Evolutionary conservation across 2,329 filamentous ascomycete genomes (phyloP), one percentile per base, ranked within the genome.

Genomic region (Fusarium fracticaudum): DNA sequence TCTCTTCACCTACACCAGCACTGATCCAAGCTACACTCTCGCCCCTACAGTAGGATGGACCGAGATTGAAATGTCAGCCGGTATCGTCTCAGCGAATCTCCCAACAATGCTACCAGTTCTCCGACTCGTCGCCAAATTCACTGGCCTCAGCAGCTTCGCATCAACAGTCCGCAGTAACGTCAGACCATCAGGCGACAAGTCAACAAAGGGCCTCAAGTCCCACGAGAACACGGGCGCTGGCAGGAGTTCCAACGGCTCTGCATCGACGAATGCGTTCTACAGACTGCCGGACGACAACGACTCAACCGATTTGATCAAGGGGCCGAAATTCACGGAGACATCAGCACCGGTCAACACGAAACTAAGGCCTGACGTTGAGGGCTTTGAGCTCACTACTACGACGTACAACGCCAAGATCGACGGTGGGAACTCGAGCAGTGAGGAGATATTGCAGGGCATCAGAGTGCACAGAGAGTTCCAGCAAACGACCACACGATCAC

Each of bases 1-100:
- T 11, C 83, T 87, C 35, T 86, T 88, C 69, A 81, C 83, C 24
- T 87, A 87, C 76, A 72, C 71, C 20, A 55, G 64, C 43, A 54
- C 57, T 14, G 85, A 87, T 60, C 84, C 84, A 8, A 81, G 82
- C n/a, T 87, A 87, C 75, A 85, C 85, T 0, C 80, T 88, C 14
- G 84, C 85, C 0, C 83, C 82, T 2, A 83, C 85, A 0, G 83
- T 85, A 9, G 85, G 83, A 60, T 88, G 86, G 86, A 86, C 85
- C 12, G 81, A 81, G 9, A 84, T 87, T 68, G 86, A 88, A 74
- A 84, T 86, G 78, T 81, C 85, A 0, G 83, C 84, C 1, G 88
- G 86, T 57, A 87, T 90, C 71, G 81, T 88, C 48, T 87, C 86
- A 0, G 87, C 87, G 12, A 88, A 86, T 70, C 84, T 89, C 0